phyloP scores from a whole-genome alignment of 2,329 filamentous ascomycete genomes.

The Drechslerella dactyloides region DNA sequence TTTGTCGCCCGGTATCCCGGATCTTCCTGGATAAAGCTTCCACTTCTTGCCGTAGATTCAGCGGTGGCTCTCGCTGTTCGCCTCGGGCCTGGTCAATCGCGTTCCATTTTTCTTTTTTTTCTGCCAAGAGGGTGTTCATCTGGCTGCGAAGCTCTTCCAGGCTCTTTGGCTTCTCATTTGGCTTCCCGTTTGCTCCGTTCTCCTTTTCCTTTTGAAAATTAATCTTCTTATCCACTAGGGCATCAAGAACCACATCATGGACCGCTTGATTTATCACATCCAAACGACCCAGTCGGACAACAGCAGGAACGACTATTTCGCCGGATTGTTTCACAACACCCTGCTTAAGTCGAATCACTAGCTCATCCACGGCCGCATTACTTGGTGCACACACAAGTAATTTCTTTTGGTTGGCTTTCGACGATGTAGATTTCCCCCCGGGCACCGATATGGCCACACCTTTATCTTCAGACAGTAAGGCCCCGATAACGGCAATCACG shows the following conservation, averaged over 20 bases:
- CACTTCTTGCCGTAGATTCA: constrained; percentile 73
- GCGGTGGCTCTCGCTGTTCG: constrained; percentile 59
- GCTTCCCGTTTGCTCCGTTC: constrained; percentile 59
- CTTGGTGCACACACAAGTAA: constrained; percentile 96
- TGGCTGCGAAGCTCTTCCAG: constrained; percentile 61
- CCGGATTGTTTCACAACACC: constrained; percentile 82
- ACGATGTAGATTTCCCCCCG: constrained; percentile 56
- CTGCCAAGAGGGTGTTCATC: constrained; percentile 72
- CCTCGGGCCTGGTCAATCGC: constrained; percentile 70
- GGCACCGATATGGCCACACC: constrained; percentile 55
- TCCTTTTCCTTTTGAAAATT: constrained; percentile 62
- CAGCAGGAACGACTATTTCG: constrained; percentile 75
- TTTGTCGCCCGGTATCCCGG: constrained; percentile 71
- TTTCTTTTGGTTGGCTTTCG: constrained; percentile 70
- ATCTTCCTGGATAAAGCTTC: constrained; percentile 79
- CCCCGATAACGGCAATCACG: constrained; percentile 93
- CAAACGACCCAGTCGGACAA: constrained; percentile 85
- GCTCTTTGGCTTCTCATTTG: constrained; percentile 53
- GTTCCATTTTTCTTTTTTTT: constrained; percentile 56
- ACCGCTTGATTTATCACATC: constrained; percentile 92
- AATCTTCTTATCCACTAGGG: constrained; percentile 74
- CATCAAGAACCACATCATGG: constrained; percentile 88
- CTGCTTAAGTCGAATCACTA: constrained; percentile 88
- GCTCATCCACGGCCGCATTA: constrained; percentile 95
- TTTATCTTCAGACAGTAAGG: constrained; percentile 66